Evolutionary conservation across 768 basidiomycete genomes (phyloP), one percentile per base, ranked within the genome.

Genomic region (Agrocybe pediades): DNA sequence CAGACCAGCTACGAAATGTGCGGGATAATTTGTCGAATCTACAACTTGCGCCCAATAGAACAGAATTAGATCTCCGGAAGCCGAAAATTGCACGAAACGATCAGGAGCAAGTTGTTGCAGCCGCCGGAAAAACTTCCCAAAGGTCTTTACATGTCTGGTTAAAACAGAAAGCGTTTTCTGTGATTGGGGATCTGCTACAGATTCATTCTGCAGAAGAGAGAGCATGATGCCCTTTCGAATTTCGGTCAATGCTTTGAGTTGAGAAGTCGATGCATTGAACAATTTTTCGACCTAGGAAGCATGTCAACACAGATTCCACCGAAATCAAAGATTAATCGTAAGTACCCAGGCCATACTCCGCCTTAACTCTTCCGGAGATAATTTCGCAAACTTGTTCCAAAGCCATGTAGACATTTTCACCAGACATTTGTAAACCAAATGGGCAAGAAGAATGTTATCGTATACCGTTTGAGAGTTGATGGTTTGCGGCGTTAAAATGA

Each of bases 11-110:
- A 89, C 81, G 29, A 78, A 64, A 19, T 80, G 78, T 11, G 74
- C 62, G 5, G 83, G 73, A 33, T 76, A 77, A 49, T 75, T 68
- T 15, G 87, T 83, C n/a, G 91, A 87, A 53, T 85, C 79, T 8
- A 86, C 83, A 19, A 94, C 84, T 63, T 89, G 84, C 25, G 78
- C 80, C 92, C 92, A 94, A 64, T 92, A 92, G 61, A 84, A 92
- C 24, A 90, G 72, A 46, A 94, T 80, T 21, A 92, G 65, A 49
- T 87, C 83, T 25, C 77, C 79, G 60, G 85, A 90, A 41, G 72
- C 68, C 2, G 88, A 85, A 20, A 92, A 70, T 36, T 71, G 67
- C 6, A 86, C 79, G 63, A 94, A 93, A 17, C 82, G 82, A 36
- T 73, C 53, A 17, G 73, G 60, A 9, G 80, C 75, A 17, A 87